Evolutionary conservation across 108 stramenopile species (phyloP), one percentile per base, ranked within the genome.

Genomic region (Mediolabrus comicus): DNA sequence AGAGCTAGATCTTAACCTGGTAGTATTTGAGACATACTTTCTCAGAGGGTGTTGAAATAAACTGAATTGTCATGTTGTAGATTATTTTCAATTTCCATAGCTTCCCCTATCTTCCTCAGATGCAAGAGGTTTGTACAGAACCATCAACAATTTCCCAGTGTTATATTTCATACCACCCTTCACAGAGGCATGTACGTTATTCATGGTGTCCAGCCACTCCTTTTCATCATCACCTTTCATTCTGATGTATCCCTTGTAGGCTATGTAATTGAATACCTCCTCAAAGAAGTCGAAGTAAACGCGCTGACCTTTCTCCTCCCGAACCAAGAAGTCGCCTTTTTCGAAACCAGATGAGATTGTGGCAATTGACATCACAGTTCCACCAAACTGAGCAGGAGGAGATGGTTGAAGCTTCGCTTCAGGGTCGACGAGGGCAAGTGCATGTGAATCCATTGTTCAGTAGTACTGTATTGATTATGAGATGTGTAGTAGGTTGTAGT

Each of bases 121-220:
- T 17, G 35, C 36, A 22, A 76, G 62, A 19, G 74, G 74, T 41
- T 75, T 75, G 38, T 80, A 85, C 24, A 92, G 74, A 6, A 92
- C 92, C 92, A 92, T 87, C 39, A 92, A 61, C 25, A 92, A 80
- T 27, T 87, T 90, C 51, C 92, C 92, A 31, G 92, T 92, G 59
- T 92, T 92, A 81, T 92, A 92, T 71, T 90, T 90, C 87, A 90
- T 92, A n/a, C 92, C 92, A 54, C 88, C 88, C 81, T 89, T 89
- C 27, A 92, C 89, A 57, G 85, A 83, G 41, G 89, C 87, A 53
- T 90, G 92, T 38, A 88, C 89, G 22, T 88, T 85, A 59, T 87
- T 90, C 87, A 93, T 88, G 27, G 89, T 78, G 46, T 90, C 92
- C 53, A 92, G 86, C 92, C 92, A 92, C 35, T 92, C 86, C 67